Conservation (phyloP, 106 monocot genomes). For the Acorus calamus region DNA sequence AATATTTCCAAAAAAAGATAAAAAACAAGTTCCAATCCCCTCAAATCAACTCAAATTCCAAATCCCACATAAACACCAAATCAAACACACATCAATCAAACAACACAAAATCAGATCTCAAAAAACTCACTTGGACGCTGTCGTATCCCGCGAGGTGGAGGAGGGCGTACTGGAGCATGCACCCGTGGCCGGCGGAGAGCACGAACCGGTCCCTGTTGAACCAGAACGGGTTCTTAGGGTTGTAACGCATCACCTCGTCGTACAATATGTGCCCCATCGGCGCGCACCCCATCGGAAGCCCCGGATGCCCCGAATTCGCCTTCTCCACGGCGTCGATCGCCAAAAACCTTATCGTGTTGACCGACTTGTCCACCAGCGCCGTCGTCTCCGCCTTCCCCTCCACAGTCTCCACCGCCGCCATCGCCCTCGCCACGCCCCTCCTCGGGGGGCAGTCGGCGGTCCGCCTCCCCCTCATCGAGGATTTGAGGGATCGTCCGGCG, state of each 20-base stretch:
- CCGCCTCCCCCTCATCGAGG: conserved; percentile 1
- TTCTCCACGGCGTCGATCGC: conserved; percentile 92
- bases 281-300: conserved; percentile 93
- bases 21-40: background rate
- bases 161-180: conserved; percentile 95
- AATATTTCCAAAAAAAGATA: too few relatives aligned
- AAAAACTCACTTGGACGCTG: conserved; percentile 57
- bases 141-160: conserved; percentile 94
- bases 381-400: conserved; percentile 26
- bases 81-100: conserved; percentile 3
- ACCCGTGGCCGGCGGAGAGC: conserved; percentile 92
- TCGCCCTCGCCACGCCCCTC: background rate
- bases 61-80: background rate
- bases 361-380: conserved; percentile 72
- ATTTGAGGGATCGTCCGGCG: conserved; percentile 26
- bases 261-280: conserved; percentile 88
- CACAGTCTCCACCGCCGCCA: conserved; percentile 60
- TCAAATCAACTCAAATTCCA: background rate
- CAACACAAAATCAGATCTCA: background rate
- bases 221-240: conserved; percentile 96
- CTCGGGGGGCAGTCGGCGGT: background rate
- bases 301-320: conserved; percentile 96
- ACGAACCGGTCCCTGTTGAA: conserved; percentile 94
- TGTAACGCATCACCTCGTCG: conserved; percentile 93
- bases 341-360: conserved; percentile 88